Percentiles rank a stretch among this genome's conserved stretches.
These are phyloP conservation scores for Penicillium sclerotigenum DNA, from an alignment of 2,329 filamentous ascomycete genomes.

Conservation along the genomic window DNA sequence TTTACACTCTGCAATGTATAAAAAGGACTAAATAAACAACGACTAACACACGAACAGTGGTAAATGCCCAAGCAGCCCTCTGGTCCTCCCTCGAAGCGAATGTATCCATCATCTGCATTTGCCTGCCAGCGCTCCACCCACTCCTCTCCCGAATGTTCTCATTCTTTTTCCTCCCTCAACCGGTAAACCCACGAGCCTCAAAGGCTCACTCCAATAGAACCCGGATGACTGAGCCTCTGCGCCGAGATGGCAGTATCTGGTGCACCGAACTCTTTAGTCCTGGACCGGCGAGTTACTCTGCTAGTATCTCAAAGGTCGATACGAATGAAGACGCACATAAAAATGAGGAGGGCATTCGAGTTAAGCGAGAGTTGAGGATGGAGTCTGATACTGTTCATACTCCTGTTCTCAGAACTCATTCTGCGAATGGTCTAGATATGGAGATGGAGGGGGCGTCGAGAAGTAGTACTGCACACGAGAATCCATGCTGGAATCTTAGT, in stretches of 20 bases:
- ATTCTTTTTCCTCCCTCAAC: conserved; percentile 18
- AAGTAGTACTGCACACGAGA: background rate
- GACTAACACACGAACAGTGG: conserved; percentile 11
- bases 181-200: conserved; percentile 13
- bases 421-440: background rate
- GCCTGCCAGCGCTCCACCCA: conserved; percentile 28
- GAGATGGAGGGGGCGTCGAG: conserved; percentile 1
- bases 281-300: conserved; percentile 19
- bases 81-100: conserved; percentile 34
- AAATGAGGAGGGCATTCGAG: conserved; percentile 26
- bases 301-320: conserved; percentile 26
- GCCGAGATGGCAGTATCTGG: conserved; percentile 12
- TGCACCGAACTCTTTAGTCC: conserved; percentile 20
- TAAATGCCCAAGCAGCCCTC: conserved; percentile 24
- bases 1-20: no score
- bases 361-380: conserved; percentile 29
- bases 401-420: background rate
- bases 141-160: conserved; percentile 28
- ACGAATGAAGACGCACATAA: conserved; percentile 10
- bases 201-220: conserved; percentile 11
- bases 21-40: background rate
- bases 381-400: conserved; percentile 15
- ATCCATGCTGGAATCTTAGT: background rate
- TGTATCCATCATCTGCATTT: conserved; percentile 34
- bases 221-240: conserved; percentile 3